A percentile compares a stretch with the other conserved stretches of the same genome.
These are phyloP conservation scores for Eutypella sp. DNA, from an alignment of 2,329 filamentous ascomycete genomes.

Conservation along the genomic window DNA sequence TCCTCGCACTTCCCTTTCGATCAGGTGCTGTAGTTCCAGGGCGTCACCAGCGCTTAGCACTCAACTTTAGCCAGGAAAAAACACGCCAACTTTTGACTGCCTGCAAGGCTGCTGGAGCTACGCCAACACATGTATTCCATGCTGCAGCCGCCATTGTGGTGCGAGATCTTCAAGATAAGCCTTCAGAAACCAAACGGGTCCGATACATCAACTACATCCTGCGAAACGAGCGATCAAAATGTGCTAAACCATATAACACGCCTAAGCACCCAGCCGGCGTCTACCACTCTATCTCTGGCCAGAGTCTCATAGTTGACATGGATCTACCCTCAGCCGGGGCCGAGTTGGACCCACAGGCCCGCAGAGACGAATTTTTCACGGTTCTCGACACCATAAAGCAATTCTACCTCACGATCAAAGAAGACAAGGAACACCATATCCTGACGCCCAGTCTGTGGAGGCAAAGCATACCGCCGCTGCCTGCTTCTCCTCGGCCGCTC, in stretches of 20 bases:
- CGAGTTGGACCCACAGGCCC: not conserved
- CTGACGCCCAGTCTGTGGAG: not conserved
- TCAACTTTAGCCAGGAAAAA: not conserved
- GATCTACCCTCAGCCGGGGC: not conserved
- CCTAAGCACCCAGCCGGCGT: not conserved
- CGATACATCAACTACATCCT: not conserved
- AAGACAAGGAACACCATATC: not conserved
- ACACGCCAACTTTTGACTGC: not conserved
- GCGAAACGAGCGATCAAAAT: not conserved
- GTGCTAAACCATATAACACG: not conserved
- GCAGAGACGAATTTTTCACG: not conserved
- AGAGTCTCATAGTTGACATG: not conserved
- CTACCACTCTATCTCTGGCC: not conserved
- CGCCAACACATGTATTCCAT: not conserved
- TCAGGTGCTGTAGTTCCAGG: not conserved
- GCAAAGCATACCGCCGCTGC: not conserved
- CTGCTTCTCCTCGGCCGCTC: not conserved
- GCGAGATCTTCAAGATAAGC: not conserved
- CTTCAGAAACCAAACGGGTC: not conserved
- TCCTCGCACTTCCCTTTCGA: not conserved
- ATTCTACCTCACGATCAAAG: not conserved
- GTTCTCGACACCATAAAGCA: not conserved
- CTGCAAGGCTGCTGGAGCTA: not conserved
- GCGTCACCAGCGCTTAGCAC: not conserved
- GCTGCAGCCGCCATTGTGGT: not conserved